These are phyloP conservation scores for Pyrenochaeta sp. DNA, from an alignment of 2,329 filamentous ascomycete genomes.

Conservation along the genomic window DNA sequence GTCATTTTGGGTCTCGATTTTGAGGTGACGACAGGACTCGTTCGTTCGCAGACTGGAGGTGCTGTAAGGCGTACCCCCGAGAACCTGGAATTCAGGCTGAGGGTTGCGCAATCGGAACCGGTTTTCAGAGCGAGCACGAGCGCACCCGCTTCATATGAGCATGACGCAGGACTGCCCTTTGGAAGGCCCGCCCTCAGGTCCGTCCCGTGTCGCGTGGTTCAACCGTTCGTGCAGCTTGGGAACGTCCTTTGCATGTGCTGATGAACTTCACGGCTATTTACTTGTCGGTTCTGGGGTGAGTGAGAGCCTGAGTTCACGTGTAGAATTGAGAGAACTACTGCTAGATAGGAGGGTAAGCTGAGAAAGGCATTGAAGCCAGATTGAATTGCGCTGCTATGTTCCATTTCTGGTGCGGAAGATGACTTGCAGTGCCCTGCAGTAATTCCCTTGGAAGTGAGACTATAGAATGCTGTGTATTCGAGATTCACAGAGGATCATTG, in stretches of 20 bases:
- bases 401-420: slow-evolving; percentile 20
- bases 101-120: slow-evolving; percentile 14
- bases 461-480: slow-evolving; percentile 1
- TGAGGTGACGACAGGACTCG: not conserved
- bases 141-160: slow-evolving; percentile 3
- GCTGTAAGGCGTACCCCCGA: slow-evolving; percentile 8
- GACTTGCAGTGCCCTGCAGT: slow-evolving; percentile 20
- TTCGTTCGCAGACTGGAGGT: not conserved
- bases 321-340: too few species aligned
- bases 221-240: slow-evolving; percentile 15
- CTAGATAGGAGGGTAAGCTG: not conserved
- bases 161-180: slow-evolving; percentile 14
- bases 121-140: slow-evolving; percentile 19
- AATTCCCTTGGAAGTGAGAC: slow-evolving; percentile 6
- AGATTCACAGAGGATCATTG: slow-evolving; percentile 5
- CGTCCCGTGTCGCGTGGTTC: slow-evolving; percentile 28
- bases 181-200: slow-evolving; percentile 7
- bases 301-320: too few species aligned
- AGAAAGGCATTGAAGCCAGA: slow-evolving; percentile 9
- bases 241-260: not conserved
- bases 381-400: slow-evolving; percentile 10
- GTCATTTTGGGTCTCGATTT: slow-evolving; percentile 3
- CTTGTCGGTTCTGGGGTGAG: not conserved
- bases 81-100: slow-evolving; percentile 8
- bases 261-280: not conserved